phyloP scores from a whole-genome alignment of 2,329 filamentous ascomycete genomes.

The Aspergillus hortae region DNA sequence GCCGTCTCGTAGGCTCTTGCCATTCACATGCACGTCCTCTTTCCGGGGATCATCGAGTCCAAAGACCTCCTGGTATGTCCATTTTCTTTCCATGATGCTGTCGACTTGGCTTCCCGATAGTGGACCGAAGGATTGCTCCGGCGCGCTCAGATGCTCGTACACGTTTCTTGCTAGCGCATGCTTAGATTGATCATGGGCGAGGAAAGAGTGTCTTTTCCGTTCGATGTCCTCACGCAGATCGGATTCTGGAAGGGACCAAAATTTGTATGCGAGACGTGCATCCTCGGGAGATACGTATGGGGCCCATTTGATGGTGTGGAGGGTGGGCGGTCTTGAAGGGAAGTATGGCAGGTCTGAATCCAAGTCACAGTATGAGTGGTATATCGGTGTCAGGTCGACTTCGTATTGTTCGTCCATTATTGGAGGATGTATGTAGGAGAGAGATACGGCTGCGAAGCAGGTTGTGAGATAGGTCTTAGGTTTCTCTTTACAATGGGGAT shows the following conservation, averaged over 20 bases:
- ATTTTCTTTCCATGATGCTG: neutral
- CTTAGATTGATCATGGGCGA: neutral
- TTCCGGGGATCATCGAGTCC: neutral
- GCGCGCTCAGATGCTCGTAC: conserved; percentile 26
- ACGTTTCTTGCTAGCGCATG: conserved; percentile 27
- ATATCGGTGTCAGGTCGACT: neutral
- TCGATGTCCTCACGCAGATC: neutral
- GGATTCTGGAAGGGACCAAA: conserved; percentile 26
- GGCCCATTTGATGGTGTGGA: conserved; percentile 25
- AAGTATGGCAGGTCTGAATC: conserved; percentile 1
- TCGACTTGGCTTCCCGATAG: neutral
- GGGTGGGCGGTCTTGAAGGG: conserved; percentile 24
- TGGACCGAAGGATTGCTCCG: conserved; percentile 5
- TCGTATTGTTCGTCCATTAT: neutral
- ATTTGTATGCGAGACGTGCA: conserved; percentile 22
- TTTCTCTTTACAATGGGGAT: too few relatives aligned
- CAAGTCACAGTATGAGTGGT: neutral
- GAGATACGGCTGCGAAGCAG: too few relatives aligned
- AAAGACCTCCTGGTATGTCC: neutral
- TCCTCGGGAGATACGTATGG: conserved; percentile 19
- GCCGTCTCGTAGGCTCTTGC: neutral
- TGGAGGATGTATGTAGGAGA: neutral
- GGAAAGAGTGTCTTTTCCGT: neutral
- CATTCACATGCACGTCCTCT: neutral
- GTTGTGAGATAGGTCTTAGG: too few relatives aligned